phyloP scores from a whole-genome alignment of 257 asterid species.

The Ballota nigra region DNA sequence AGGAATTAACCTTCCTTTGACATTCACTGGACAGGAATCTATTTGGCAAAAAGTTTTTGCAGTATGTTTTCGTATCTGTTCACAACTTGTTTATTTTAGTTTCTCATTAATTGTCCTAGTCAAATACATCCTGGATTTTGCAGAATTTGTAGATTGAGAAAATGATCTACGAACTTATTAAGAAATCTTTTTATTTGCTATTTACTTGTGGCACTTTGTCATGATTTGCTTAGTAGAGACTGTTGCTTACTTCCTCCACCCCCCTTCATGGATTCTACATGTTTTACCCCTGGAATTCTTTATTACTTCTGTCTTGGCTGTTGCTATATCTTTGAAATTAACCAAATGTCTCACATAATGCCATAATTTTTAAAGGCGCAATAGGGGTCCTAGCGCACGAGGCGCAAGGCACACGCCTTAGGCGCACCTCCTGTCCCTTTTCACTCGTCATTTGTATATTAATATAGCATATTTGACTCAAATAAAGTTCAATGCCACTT shows the following conservation, averaged over 20 bases:
- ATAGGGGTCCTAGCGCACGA: too few species aligned
- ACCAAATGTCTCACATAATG: background rate
- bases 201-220: slow-evolving; percentile 5
- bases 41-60: slow-evolving; percentile 93
- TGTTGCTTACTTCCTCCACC: background rate
- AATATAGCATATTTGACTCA: too few species aligned
- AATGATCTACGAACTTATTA: slow-evolving; percentile 7
- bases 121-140: slow-evolving; percentile 14
- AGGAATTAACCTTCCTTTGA: slow-evolving; percentile 88
- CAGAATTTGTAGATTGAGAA: slow-evolving; percentile 7
- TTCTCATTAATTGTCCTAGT: background rate
- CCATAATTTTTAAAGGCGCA: too few species aligned
- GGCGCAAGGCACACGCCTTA: too few species aligned
- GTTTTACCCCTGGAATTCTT: background rate
- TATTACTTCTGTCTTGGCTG: slow-evolving; percentile 15
- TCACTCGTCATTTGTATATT: too few species aligned
- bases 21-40: slow-evolving; percentile 94
- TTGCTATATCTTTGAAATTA: background rate
- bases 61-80: slow-evolving; percentile 43
- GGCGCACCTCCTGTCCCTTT: too few species aligned
- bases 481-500: too few species aligned
- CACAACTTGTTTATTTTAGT: slow-evolving; percentile 7
- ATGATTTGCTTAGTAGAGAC: background rate
- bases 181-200: background rate
- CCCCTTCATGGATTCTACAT: background rate